Evolutionary conservation across 306 rosid species (phyloP).

Genomic region (Quercus gilva): DNA sequence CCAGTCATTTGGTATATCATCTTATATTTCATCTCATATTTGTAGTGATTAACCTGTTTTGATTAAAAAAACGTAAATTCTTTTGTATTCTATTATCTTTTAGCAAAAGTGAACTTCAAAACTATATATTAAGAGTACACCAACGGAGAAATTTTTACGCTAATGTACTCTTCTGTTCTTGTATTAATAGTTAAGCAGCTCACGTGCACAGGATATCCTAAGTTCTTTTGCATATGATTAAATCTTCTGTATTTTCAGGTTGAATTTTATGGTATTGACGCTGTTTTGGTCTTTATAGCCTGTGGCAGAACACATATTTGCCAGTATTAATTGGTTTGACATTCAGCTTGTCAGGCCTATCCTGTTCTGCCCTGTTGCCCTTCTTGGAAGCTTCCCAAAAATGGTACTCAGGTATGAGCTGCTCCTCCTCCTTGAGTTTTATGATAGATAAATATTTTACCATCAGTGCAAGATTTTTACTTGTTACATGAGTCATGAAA

Average conservation of each 20-base stretch:
- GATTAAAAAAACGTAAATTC: not conserved
- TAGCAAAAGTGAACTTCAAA: not conserved
- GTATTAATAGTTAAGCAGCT: slow-evolving; percentile 8
- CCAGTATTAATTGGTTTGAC: slow-evolving; percentile 15
- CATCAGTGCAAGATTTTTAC: slow-evolving; percentile 4
- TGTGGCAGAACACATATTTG: slow-evolving; percentile 22
- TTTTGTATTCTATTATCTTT: not conserved
- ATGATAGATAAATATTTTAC: not conserved
- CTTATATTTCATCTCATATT: not conserved
- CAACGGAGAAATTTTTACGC: not conserved
- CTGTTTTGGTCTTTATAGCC: slow-evolving; percentile 13
- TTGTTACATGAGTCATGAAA: not conserved
- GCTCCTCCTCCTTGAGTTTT: slow-evolving; percentile 21
- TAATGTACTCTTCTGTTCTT: slow-evolving; percentile 13
- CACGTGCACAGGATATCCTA: not conserved
- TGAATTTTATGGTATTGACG: slow-evolving; percentile 20
- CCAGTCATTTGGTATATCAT: not conserved
- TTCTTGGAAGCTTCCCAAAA: slow-evolving; percentile 14
- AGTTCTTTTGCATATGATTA: not conserved
- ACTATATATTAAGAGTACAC: not conserved
- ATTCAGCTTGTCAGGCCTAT: slow-evolving; percentile 8
- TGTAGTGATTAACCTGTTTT: not conserved
- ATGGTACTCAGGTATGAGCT: slow-evolving; percentile 20
- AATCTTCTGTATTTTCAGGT: slow-evolving; percentile 13
- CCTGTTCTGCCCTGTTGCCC: slow-evolving; percentile 16